These are phyloP conservation scores for Aristolochia californica DNA, from an alignment of 164 flowering plant species.

Conservation along the genomic window DNA sequence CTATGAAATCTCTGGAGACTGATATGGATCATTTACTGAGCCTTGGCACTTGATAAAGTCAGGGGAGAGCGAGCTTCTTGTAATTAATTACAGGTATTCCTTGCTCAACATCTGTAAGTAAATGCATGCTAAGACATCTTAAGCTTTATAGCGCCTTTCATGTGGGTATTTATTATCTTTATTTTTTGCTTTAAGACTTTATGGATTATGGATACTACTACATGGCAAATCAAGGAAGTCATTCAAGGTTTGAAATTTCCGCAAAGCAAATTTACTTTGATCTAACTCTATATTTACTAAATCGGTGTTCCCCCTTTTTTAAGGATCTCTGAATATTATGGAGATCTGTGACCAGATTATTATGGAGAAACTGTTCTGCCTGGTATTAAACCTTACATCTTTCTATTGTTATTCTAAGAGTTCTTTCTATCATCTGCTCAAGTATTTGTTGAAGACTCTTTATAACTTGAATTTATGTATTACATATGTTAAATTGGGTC, in stretches of 20 bases:
- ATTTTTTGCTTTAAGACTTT: constrained; percentile 52
- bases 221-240: constrained; percentile 46
- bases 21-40: constrained; percentile 33
- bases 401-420: too few relatives aligned
- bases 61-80: too few relatives aligned
- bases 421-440: not conserved
- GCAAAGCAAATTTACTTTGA: not conserved
- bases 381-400: too few relatives aligned
- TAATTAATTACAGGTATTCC: too few relatives aligned
- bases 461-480: too few relatives aligned
- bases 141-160: not conserved
- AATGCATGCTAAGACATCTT: too few relatives aligned
- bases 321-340: constrained; percentile 51
- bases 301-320: constrained; percentile 3
- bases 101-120: too few relatives aligned
- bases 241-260: constrained; percentile 40
- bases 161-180: not conserved
- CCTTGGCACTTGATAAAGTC: constrained; percentile 88
- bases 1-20: constrained; percentile 22
- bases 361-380: too few relatives aligned
- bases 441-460: not conserved
- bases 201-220: constrained; percentile 56
- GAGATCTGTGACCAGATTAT: too few relatives aligned
- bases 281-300: not conserved
- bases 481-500: too few relatives aligned